These are phyloP conservation scores for Nakazawaea holstii DNA, from an alignment of 805 yeast genomes.

Conservation along the genomic window DNA sequence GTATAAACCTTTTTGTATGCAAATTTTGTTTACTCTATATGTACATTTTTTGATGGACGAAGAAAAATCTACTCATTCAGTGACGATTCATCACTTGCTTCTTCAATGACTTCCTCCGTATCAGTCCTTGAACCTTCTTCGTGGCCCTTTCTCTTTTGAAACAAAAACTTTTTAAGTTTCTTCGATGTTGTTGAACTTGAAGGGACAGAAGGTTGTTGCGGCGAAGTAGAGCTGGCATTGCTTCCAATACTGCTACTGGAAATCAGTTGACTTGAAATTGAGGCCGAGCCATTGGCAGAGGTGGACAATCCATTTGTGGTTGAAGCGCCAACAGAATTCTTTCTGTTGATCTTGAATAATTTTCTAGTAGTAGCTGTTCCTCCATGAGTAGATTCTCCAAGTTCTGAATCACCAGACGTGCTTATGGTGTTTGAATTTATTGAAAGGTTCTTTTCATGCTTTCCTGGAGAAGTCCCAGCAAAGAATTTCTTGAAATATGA, in stretches of 20 bases:
- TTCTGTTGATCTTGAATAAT: slow-evolving; percentile 7
- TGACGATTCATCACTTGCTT: slow-evolving; percentile 10
- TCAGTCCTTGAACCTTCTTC: slow-evolving; percentile 4
- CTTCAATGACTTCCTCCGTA: slow-evolving; percentile 8
- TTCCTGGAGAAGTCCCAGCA: slow-evolving; percentile 5
- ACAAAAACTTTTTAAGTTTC: slow-evolving; percentile 7
- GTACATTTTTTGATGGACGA: background rate
- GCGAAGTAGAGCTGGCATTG: background rate
- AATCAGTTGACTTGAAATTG: background rate
- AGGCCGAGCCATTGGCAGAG: too few species aligned
- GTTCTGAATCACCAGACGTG: slow-evolving; percentile 2
- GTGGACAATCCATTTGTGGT: too few species aligned
- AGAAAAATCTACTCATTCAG: background rate
- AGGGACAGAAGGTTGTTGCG: background rate
- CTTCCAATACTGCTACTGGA: slow-evolving; percentile 1
- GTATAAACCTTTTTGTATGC: background rate
- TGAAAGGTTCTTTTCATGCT: slow-evolving; percentile 4
- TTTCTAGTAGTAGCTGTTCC: background rate
- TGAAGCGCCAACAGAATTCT: slow-evolving; percentile 2
- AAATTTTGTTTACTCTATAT: background rate
- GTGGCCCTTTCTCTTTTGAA: slow-evolving; percentile 3
- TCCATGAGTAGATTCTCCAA: background rate
- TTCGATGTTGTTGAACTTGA: slow-evolving; percentile 1
- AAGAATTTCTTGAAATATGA: slow-evolving; percentile 10
- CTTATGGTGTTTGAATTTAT: slow-evolving; percentile 1